These are phyloP conservation scores for Eutrema heterophyllum DNA, from an alignment of 345 rosid species.

Conservation along the genomic window DNA sequence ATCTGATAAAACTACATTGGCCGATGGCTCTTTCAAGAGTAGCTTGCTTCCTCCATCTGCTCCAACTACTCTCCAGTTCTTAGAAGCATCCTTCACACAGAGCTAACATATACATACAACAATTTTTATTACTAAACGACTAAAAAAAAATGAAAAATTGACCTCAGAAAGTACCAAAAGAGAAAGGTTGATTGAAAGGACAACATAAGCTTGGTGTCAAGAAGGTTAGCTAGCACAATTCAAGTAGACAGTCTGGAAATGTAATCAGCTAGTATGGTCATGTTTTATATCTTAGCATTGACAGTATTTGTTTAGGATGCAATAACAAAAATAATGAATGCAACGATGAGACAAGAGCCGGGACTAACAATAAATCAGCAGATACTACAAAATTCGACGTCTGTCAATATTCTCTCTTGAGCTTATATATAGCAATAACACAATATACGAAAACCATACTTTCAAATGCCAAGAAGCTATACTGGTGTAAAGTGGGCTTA, in stretches of 20 bases:
- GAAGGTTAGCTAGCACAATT: not conserved
- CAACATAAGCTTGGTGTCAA: not conserved
- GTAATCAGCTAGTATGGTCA: conserved; percentile 2
- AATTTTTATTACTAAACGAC: not conserved
- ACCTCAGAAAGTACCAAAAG: not conserved
- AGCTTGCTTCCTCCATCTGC: conserved; percentile 62
- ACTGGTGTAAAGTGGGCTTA: not conserved
- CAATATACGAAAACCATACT: not conserved
- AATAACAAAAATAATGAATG: not conserved
- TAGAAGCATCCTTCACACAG: conserved; percentile 77
- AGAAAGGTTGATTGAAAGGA: not conserved
- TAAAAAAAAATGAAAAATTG: not conserved
- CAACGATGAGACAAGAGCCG: not conserved
- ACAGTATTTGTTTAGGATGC: not conserved
- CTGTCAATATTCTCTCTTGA: not conserved
- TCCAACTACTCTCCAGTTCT: conserved; percentile 75
- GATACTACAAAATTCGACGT: not conserved
- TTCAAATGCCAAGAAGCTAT: not conserved
- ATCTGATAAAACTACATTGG: conserved; percentile 63
- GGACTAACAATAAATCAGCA: not conserved
- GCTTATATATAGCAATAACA: not conserved
- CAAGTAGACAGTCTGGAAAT: not conserved
- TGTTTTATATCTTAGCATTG: not conserved
- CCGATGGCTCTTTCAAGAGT: conserved; percentile 73
- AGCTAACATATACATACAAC: conserved; percentile 42